Percentiles rank a stretch among this genome's conserved stretches.
Conservation (phyloP, 257 asterid species). For the Solanum arcanum region DNA sequence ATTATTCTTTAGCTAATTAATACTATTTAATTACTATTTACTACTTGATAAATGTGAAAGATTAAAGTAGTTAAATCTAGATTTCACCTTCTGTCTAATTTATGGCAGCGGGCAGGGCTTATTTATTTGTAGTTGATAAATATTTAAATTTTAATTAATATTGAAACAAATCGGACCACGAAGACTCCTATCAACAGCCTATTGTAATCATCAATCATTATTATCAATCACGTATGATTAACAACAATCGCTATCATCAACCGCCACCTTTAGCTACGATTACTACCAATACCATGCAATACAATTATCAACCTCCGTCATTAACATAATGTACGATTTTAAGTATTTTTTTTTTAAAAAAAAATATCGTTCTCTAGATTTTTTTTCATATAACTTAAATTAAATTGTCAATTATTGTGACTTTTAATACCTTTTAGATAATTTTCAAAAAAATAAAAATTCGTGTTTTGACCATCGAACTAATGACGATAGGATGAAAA, state of each 20-base stretch:
- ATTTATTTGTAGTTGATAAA: neutral
- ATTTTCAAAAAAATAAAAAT: no score
- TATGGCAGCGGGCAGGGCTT: fast-evolving
- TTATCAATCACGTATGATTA: neutral
- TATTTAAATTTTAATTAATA: neutral
- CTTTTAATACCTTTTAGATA: no score
- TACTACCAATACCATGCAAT: neutral
- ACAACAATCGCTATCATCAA: fast-evolving
- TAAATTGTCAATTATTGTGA: no score
- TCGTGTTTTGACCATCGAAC: neutral
- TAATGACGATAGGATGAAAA: neutral
- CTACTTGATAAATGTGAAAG: neutral
- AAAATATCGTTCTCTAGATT: no score
- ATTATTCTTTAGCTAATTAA: neutral
- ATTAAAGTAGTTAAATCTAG: neutral
- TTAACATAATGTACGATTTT: neutral
- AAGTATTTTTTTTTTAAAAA: no score
- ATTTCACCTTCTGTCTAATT: neutral
- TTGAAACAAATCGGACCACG: neutral
- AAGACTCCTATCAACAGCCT: neutral
- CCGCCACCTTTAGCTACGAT: neutral
- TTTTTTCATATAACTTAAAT: no score
- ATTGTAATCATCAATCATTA: neutral
- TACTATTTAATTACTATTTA: neutral
- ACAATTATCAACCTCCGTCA: no score